phyloP scores from a whole-genome alignment of 2,329 filamentous ascomycete species.

The Phaeophleospora eucalypticola region DNA sequence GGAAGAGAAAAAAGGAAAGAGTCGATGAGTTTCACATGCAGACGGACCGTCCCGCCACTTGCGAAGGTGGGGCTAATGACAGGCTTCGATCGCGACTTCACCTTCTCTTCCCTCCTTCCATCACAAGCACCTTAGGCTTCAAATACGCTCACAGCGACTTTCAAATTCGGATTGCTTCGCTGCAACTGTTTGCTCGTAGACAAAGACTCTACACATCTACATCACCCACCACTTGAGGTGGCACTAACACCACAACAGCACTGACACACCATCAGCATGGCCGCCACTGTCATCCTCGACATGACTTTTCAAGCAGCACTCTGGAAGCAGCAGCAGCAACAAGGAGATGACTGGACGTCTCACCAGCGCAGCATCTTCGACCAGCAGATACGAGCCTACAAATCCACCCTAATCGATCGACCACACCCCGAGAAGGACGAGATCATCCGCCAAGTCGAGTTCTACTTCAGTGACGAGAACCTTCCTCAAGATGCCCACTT shows the following conservation, averaged over 20 bases:
- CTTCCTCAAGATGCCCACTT: slow-evolving; percentile 41
- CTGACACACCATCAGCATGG: not conserved
- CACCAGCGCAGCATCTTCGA: not conserved
- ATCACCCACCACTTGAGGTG: not conserved
- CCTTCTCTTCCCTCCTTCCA: not conserved
- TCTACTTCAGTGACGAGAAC: slow-evolving; percentile 49
- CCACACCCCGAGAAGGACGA: slow-evolving; percentile 20
- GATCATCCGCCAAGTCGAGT: slow-evolving; percentile 42
- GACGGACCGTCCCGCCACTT: not conserved
- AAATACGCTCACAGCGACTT: not conserved
- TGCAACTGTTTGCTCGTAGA: not conserved
- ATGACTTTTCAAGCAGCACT: not conserved
- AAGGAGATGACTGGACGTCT: not conserved
- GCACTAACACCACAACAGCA: not conserved
- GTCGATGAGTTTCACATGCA: not conserved
- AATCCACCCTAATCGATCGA: not conserved
- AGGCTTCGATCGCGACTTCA: not conserved
- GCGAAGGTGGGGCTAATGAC: not conserved
- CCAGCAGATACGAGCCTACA: not conserved
- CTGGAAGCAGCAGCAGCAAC: not conserved
- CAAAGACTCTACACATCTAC: not conserved
- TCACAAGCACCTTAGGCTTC: not conserved
- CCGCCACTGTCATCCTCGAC: not conserved
- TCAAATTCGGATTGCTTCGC: not conserved
- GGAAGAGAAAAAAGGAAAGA: not conserved